These are phyloP conservation scores for Neonectria coccinea DNA, from an alignment of 2,329 filamentous ascomycete genomes.

Conservation along the genomic window DNA sequence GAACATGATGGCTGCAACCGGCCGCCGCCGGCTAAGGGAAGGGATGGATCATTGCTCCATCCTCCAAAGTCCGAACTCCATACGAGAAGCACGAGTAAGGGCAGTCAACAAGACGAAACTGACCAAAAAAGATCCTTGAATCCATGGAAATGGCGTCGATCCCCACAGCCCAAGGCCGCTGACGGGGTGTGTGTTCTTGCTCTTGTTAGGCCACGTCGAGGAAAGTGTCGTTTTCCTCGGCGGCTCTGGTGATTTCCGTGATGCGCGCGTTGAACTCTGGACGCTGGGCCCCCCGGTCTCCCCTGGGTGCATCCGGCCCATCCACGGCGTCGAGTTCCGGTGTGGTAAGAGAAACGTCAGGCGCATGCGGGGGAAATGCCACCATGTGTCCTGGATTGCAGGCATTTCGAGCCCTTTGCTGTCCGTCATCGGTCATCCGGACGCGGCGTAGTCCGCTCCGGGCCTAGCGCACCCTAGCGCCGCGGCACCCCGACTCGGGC, in stretches of 20 bases:
- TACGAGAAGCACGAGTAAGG: background rate
- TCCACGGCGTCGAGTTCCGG: background rate
- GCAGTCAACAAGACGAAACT: background rate
- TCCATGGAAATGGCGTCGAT: conserved; percentile 36
- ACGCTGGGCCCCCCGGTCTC: no score
- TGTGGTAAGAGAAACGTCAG: conserved; percentile 11
- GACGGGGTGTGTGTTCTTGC: conserved; percentile 25
- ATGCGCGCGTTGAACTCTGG: background rate
- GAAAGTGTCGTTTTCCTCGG: conserved; percentile 1
- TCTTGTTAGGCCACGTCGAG: conserved; percentile 1
- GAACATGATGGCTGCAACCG: conserved; percentile 41
- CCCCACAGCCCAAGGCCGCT: conserved; percentile 12
- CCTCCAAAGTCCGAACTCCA: background rate
- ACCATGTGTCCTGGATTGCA: conserved; percentile 2
- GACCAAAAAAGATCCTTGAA: background rate
- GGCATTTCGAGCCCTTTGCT: background rate
- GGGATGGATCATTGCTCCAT: conserved; percentile 16
- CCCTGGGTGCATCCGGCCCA: background rate
- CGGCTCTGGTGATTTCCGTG: background rate
- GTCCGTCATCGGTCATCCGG: conserved; percentile 39
- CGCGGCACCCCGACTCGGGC: conserved; percentile 5
- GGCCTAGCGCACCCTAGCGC: conserved; percentile 24
- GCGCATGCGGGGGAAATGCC: conserved; percentile 3
- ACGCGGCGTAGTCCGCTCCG: conserved; percentile 30
- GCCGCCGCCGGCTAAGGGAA: conserved; percentile 38